phyloP scores from a whole-genome alignment of 2,329 filamentous ascomycete species.

The Fusarium haematococcum region DNA sequence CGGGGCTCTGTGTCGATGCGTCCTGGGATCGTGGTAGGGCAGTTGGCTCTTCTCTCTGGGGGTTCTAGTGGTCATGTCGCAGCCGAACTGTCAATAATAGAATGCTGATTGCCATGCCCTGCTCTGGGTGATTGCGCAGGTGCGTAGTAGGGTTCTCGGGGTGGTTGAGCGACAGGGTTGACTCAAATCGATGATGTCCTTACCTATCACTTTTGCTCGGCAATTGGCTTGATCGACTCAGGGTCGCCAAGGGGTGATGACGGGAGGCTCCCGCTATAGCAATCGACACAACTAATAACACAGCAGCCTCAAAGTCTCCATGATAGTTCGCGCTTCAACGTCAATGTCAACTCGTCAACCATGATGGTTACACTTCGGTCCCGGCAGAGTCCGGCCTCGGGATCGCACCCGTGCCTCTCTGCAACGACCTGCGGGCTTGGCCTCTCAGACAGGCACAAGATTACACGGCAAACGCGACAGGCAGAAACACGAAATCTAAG shows the following conservation, averaged over 20 bases:
- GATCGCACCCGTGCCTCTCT: background rate
- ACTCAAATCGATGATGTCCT: background rate
- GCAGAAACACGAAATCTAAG: conserved; percentile 18
- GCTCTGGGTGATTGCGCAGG: background rate
- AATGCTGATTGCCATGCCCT: background rate
- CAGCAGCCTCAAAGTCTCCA: background rate
- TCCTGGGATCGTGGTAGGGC: conserved; percentile 15
- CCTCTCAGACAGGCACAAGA: background rate
- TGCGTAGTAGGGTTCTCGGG: conserved; percentile 8
- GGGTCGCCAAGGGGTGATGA: background rate
- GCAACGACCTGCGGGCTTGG: background rate
- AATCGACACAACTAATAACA: background rate
- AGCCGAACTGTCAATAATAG: background rate
- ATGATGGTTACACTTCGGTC: background rate
- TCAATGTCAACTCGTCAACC: background rate
- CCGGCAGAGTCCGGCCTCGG: background rate
- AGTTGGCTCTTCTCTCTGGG: conserved; percentile 2
- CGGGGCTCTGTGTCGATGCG: conserved; percentile 24
- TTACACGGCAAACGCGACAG: background rate
- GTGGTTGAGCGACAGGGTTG: conserved; percentile 17
- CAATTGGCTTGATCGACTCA: conserved; percentile 3
- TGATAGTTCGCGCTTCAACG: background rate
- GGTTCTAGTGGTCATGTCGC: conserved; percentile 4
- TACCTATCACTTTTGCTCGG: background rate
- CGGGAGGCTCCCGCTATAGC: background rate